Conservation (phyloP, 2,329 filamentous ascomycete species). For the Cladosporium velox region DNA sequence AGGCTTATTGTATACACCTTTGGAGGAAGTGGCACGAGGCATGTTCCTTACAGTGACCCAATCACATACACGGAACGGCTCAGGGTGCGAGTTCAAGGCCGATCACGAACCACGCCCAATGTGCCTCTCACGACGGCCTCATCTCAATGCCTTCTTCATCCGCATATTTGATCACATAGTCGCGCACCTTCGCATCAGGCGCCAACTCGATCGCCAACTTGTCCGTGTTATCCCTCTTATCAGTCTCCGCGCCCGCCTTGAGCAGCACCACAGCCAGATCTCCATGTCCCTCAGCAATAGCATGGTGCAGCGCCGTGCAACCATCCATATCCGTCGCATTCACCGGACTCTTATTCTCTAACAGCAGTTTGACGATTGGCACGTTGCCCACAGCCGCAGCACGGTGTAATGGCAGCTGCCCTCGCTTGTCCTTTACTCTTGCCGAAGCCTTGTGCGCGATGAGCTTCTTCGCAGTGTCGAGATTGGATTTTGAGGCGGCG, state of each 20-base stretch:
- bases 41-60: no score
- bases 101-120: no score
- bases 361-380: constrained; percentile 79
- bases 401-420: constrained; percentile 88
- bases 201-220: constrained; percentile 75
- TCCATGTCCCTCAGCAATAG: constrained; percentile 72
- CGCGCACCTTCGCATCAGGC: constrained; percentile 78
- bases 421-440: constrained; percentile 77
- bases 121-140: constrained; percentile 5
- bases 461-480: constrained; percentile 78
- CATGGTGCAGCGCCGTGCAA: constrained; percentile 85
- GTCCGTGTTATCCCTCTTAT: constrained; percentile 73
- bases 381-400: constrained; percentile 86
- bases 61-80: no score
- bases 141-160: constrained; percentile 80
- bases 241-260: constrained; percentile 79
- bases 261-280: constrained; percentile 82
- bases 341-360: constrained; percentile 76
- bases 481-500: constrained; percentile 82
- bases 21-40: no score
- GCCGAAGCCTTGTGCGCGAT: constrained; percentile 74
- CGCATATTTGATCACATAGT: constrained; percentile 74
- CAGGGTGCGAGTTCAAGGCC: no score
- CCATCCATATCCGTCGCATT: constrained; percentile 82
- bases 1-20: no score